Percentiles rank a stretch among this genome's conserved stretches.
These are phyloP conservation scores for Sporothrix brasiliensis DNA, from an alignment of 2,329 filamentous ascomycete species.

Conservation along the genomic window DNA sequence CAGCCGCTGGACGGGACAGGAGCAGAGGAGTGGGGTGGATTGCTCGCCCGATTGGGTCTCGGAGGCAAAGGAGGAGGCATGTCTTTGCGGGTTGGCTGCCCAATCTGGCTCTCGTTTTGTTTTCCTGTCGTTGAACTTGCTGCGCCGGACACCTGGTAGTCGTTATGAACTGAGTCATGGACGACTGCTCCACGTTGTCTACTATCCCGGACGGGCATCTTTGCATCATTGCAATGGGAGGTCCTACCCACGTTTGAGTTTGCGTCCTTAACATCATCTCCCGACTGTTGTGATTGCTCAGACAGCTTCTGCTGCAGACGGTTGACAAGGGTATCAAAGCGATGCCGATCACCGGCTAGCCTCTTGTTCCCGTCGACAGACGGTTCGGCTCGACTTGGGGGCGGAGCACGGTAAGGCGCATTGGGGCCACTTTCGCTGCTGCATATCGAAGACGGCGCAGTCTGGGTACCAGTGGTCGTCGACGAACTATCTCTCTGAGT, in stretches of 20 bases:
- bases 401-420: background rate
- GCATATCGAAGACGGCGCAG: background rate
- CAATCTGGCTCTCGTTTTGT: background rate
- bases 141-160: background rate
- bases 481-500: background rate
- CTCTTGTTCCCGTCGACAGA: background rate
- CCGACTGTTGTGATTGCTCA: background rate
- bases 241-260: background rate
- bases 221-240: background rate
- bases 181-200: background rate
- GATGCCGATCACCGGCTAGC: conserved; percentile 19
- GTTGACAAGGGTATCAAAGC: conserved; percentile 32
- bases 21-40: background rate
- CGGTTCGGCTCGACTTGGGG: background rate
- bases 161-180: background rate
- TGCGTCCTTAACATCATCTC: background rate
- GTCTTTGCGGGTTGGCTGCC: background rate
- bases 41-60: background rate
- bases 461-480: background rate
- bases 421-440: background rate
- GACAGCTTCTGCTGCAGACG: conserved; percentile 33
- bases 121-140: background rate
- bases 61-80: background rate
- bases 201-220: background rate
- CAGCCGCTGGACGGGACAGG: background rate